Percentiles rank a stretch among this genome's conserved stretches.
phyloP scores from a whole-genome alignment of 2,329 filamentous ascomycete species.

The Aureobasidium lini region DNA sequence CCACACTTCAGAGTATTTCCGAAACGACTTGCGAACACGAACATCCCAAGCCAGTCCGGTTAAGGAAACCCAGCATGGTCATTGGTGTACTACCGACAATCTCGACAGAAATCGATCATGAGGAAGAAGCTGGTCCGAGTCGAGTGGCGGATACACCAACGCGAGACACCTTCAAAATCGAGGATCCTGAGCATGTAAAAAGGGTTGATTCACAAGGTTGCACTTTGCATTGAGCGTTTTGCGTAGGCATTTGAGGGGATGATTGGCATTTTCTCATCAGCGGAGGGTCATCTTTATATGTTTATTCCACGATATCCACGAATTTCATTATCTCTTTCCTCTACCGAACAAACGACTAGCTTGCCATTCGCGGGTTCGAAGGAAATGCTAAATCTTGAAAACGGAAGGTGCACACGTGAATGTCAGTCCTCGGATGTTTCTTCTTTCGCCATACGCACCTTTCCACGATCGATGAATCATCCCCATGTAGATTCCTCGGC shows the following conservation, averaged over 20 bases:
- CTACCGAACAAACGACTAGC: no score
- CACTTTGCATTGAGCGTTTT: neutral
- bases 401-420: no score
- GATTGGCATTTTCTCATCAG: no score
- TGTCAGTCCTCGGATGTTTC: no score
- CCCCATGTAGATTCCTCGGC: no score
- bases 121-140: neutral
- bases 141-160: neutral
- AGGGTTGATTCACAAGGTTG: neutral
- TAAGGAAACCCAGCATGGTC: neutral
- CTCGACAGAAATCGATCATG: neutral
- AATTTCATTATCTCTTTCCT: no score
- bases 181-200: neutral
- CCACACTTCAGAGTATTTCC: neutral
- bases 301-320: no score
- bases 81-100: neutral
- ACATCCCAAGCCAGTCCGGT: neutral
- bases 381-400: no score
- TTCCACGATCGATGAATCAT: no score
- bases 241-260: neutral
- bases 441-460: no score
- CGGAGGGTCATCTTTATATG: no score
- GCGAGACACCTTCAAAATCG: neutral
- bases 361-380: no score
- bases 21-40: neutral